Conservation (phyloP, 192 early-diverging fungal species). For the Hyaloraphidium curvatum region DNA sequence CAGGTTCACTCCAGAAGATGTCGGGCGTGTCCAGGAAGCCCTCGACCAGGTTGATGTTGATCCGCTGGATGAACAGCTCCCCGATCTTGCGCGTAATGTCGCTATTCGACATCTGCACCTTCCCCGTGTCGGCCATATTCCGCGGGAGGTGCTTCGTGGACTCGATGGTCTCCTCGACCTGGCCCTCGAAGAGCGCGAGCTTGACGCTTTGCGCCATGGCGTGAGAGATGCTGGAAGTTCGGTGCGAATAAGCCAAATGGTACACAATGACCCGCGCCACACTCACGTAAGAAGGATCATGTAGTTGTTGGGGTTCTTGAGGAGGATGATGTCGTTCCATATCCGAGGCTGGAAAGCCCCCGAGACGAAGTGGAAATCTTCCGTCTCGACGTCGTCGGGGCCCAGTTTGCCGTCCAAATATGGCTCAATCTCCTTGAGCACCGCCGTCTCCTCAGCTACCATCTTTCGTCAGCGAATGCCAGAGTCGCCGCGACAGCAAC, state of each 20-base stretch:
- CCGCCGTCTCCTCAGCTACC: neutral
- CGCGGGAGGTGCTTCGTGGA: slow-evolving; percentile 75
- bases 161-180: slow-evolving; percentile 85
- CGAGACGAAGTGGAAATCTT: slow-evolving; percentile 64
- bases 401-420: neutral
- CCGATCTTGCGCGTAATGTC: neutral
- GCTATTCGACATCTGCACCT: slow-evolving; percentile 58
- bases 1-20: neutral
- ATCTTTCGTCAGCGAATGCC: slow-evolving; percentile 49
- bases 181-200: slow-evolving; percentile 74
- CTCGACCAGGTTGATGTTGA: neutral
- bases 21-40: neutral
- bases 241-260: neutral
- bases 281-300: neutral
- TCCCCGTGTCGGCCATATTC: slow-evolving; percentile 80
- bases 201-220: slow-evolving; percentile 89
- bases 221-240: slow-evolving; percentile 82
- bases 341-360: slow-evolving; percentile 45
- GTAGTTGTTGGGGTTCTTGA: neutral
- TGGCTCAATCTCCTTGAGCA: neutral
- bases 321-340: slow-evolving; percentile 68
- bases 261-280: neutral
- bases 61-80: neutral
- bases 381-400: slow-evolving; percentile 48
- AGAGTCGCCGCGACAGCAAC: slow-evolving; percentile 47